phyloP scores from a whole-genome alignment of 2,329 filamentous ascomycete species.

The Passalora sequoiae region DNA sequence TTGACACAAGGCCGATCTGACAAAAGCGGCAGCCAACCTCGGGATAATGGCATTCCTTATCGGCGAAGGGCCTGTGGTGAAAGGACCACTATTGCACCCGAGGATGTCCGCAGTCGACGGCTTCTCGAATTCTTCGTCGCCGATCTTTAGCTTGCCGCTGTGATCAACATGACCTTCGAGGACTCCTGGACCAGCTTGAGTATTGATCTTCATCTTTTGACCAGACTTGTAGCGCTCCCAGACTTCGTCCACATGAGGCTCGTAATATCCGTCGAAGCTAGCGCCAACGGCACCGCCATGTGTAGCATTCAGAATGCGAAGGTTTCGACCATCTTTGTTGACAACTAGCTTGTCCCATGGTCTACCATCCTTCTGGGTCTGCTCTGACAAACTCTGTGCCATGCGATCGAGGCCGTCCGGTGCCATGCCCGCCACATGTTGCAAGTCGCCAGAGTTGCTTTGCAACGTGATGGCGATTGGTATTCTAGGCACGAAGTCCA shows the following conservation, averaged over 20 bases:
- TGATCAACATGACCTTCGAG: conserved; percentile 47
- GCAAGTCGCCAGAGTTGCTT: conserved; percentile 36
- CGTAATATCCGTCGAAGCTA: conserved; percentile 52
- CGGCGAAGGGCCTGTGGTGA: conserved; percentile 43
- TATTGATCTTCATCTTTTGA: conserved; percentile 54
- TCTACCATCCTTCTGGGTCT: conserved; percentile 52
- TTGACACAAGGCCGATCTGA: conserved; percentile 63
- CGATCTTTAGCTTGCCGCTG: conserved; percentile 41
- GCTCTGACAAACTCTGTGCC: conserved; percentile 50
- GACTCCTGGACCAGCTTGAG: conserved; percentile 56
- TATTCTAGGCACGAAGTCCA: conserved; percentile 37
- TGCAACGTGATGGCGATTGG: conserved; percentile 39
- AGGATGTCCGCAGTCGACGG: conserved; percentile 62
- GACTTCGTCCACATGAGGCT: conserved; percentile 49
- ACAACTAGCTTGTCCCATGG: conserved; percentile 62
- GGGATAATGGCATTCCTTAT: conserved; percentile 61
- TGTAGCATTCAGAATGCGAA: conserved; percentile 45
- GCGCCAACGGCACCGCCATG: conserved; percentile 45
- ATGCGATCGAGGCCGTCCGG: conserved; percentile 54
- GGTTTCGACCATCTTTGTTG: conserved; percentile 33
- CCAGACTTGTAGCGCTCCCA: conserved; percentile 47
- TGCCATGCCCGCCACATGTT: conserved; percentile 56
- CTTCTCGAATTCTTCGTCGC: conserved; percentile 48
- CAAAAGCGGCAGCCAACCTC: conserved; percentile 70
- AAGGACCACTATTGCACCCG: conserved; percentile 61